Base-by-base conservation (phyloP, 495 filamentous ascomycete species). In the Neurospora sp. region DNA sequence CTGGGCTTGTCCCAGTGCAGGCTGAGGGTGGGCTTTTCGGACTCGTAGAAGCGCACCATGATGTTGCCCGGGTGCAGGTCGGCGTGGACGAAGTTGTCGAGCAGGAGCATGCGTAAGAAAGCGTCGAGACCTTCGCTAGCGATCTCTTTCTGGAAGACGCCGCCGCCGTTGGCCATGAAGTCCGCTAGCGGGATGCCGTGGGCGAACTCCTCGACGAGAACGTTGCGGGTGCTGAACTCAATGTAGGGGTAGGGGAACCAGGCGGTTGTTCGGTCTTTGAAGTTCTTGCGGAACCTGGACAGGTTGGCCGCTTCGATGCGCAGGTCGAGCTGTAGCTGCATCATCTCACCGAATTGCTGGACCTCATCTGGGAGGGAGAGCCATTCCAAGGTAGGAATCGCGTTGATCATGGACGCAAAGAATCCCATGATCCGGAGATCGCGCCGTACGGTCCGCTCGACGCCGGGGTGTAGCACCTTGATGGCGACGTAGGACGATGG, bases 81-180 rank as follows among this genome's bases (percentile, higher is more conserved):
- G n/a, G 96, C 96, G 76, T 99, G 96, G 70, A 98, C 89, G 79
- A 99, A 99, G 78, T 99, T 98, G 79, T 99, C 96, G 70, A 99
- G 91, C 14, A 99, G 86, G 4, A 99, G 86, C 96, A 99, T 99
- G 74, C 93, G 93, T 71, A 99, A 81, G 82, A 99, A 99, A n/a
- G 94, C 94, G 78, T 99, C 94, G 7, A 99, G 88, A 5, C 96
- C 96, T 85, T 98, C 95, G 74, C 96, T 91, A 12, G 96, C 93
- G 73, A 99, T 97, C 69, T 98, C 96, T 72, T 91, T 87, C 79
- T 97, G 94, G 81, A 96, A 99, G 6, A 93, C 89, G 4, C 96
- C 96, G 16, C 94, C 96, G 35, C 96, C 96, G 68, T 93, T 91
- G 70, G 94, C 89, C 70, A 99, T 83, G 79, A 99, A 98, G 71